Evolutionary conservation across 768 basidiomycete genomes (phyloP).

Genomic region (Boletus pseudo-olivaceus): DNA sequence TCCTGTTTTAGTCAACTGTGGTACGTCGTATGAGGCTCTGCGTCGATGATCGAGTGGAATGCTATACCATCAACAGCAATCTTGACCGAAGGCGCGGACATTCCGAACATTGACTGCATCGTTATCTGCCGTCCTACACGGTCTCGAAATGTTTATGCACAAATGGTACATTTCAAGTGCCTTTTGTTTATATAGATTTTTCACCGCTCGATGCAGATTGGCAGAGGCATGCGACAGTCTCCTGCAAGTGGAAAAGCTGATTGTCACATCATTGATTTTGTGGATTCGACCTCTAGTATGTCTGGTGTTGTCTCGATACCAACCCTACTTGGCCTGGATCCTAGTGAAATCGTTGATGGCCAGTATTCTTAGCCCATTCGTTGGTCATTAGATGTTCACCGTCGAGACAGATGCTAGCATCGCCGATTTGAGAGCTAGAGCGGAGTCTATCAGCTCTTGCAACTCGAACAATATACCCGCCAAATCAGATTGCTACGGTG

Average conservation of each 20-base stretch:
- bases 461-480: neutral
- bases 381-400: neutral
- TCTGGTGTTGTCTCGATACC: slow-evolving; percentile 74
- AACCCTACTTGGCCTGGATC: slow-evolving; percentile 81
- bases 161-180: slow-evolving; percentile 62
- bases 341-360: slow-evolving; percentile 63
- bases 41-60: neutral
- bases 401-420: slow-evolving; percentile 46
- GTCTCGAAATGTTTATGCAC: slow-evolving; percentile 84
- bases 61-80: slow-evolving; percentile 47
- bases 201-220: slow-evolving; percentile 59
- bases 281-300: slow-evolving; percentile 68
- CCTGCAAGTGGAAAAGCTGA: slow-evolving; percentile 76
- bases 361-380: slow-evolving; percentile 6
- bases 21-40: slow-evolving; percentile 37
- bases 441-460: slow-evolving; percentile 18
- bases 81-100: slow-evolving; percentile 91
- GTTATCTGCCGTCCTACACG: slow-evolving; percentile 85
- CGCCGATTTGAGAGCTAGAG: slow-evolving; percentile 45
- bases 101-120: slow-evolving; percentile 92
- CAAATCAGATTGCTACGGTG: slow-evolving; percentile 23
- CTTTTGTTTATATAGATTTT: neutral
- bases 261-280: slow-evolving; percentile 89
- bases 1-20: slow-evolving; percentile 89
- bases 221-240: slow-evolving; percentile 86